A percentile compares a stretch with the other conserved stretches of the same genome.
These are phyloP conservation scores for Rostrohypoxylon terebratum DNA, from an alignment of 495 filamentous ascomycete genomes.

Conservation along the genomic window DNA sequence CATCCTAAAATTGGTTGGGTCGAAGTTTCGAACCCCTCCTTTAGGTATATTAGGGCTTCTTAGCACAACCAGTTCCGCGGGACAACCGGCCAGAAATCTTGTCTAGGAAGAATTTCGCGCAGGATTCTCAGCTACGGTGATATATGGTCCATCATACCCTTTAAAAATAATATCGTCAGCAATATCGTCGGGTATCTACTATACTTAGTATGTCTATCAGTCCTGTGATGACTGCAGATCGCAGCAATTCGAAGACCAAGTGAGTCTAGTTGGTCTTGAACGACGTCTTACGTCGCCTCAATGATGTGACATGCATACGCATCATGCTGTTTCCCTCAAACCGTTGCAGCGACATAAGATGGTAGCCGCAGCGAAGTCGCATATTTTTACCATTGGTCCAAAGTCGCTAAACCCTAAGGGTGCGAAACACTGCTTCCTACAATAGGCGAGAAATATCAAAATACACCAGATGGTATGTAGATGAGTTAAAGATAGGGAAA, in stretches of 20 bases:
- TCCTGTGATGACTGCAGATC: slow-evolving; percentile 11
- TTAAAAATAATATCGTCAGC: slow-evolving; percentile 4
- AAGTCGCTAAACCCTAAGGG: slow-evolving; percentile 23
- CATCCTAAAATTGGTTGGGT: slow-evolving; percentile 44
- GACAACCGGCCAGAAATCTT: slow-evolving; percentile 7
- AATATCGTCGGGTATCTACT: slow-evolving; percentile 4
- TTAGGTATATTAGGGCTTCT: slow-evolving; percentile 44
- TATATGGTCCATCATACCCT: not conserved
- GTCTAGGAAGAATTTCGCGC: not conserved
- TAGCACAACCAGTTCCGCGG: not conserved
- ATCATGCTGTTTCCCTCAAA: slow-evolving; percentile 42
- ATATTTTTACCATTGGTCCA: slow-evolving; percentile 36
- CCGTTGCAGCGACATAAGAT: slow-evolving; percentile 36
- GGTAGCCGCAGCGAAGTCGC: slow-evolving; percentile 42
- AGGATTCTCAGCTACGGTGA: slow-evolving; percentile 13
- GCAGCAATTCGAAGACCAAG: slow-evolving; percentile 9
- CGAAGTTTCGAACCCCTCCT: slow-evolving; percentile 45
- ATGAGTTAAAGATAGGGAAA: slow-evolving; percentile 20
- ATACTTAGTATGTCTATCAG: slow-evolving; percentile 18
- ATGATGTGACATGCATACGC: slow-evolving; percentile 49
- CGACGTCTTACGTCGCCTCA: slow-evolving; percentile 37
- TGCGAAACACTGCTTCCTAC: slow-evolving; percentile 2
- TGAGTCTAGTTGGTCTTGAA: slow-evolving; percentile 11
- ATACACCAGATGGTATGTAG: not conserved
- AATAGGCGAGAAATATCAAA: slow-evolving; percentile 22